Evolutionary conservation across 306 rosid species (phyloP).

Genomic region (Fragaria ananassa): DNA sequence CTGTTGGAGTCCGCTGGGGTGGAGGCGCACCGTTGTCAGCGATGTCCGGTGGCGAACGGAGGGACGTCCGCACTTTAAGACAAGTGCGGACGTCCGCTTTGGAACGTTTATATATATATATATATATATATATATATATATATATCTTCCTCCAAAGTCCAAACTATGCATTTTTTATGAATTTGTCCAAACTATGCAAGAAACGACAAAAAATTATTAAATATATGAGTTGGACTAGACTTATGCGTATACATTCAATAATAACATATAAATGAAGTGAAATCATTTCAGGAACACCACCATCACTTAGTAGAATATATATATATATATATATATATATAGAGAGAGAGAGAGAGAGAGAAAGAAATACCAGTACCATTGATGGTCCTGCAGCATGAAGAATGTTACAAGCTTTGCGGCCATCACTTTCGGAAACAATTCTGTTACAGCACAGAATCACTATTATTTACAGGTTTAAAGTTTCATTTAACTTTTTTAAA

Average conservation of each 20-base stretch:
- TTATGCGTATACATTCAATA: background rate
- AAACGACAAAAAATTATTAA: background rate
- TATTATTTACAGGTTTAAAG: background rate
- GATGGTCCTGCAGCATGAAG: conserved; percentile 83
- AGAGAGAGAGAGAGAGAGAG: no score
- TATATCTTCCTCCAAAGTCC: no score
- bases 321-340: no score
- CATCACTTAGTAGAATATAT: no score
- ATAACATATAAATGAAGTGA: background rate
- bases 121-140: no score
- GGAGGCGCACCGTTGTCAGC: no score
- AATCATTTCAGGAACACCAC: conserved; percentile 2
- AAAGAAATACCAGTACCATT: conserved; percentile 42
- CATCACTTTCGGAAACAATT: conserved; percentile 73
- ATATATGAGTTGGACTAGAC: background rate
- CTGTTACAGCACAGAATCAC: conserved; percentile 33
- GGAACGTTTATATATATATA: no score
- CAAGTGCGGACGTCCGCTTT: no score
- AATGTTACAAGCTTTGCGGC: conserved; percentile 69
- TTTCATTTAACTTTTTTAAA: background rate
- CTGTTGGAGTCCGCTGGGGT: no score
- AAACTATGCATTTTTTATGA: no score
- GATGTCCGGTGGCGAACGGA: no score
- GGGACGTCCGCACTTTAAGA: no score
- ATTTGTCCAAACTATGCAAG: background rate